A percentile compares a stretch with the other conserved stretches of the same genome.
phyloP scores from a whole-genome alignment of 106 monocot genomes.

The Ottelia alismoides region DNA sequence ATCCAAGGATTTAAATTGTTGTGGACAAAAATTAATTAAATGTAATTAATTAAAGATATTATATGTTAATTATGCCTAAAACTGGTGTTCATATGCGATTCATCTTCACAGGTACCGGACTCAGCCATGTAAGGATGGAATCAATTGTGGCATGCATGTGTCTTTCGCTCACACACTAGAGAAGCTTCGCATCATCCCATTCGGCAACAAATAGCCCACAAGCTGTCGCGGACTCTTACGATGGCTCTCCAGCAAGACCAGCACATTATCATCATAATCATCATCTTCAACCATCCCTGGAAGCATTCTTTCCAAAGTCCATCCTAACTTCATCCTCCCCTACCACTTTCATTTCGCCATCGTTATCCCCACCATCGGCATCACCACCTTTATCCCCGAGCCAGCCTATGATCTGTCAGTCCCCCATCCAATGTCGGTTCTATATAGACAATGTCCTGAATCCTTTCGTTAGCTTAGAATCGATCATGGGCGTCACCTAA shows the following conservation, averaged over 20 bases:
- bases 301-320: constrained; percentile 6
- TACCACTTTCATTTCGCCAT: constrained; percentile 23
- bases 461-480: constrained; percentile 39
- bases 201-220: constrained; percentile 11
- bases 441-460: constrained; percentile 22
- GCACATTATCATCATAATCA: background rate
- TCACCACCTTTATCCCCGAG: constrained; percentile 46
- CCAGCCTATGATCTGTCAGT: background rate
- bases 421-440: background rate
- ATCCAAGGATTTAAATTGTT: too few species aligned
- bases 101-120: too few species aligned
- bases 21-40: too few species aligned
- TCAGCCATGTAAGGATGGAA: constrained; percentile 15
- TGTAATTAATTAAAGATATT: too few species aligned
- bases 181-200: constrained; percentile 57
- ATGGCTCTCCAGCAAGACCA: constrained; percentile 38
- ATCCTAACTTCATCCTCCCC: background rate
- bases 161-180: constrained; percentile 43
- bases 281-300: too few species aligned
- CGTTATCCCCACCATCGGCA: constrained; percentile 30
- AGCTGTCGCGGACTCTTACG: constrained; percentile 24
- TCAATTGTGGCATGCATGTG: constrained; percentile 6
- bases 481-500: constrained; percentile 24
- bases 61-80: too few species aligned
- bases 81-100: too few species aligned